Percentiles rank a stretch among this genome's conserved stretches.
These are phyloP conservation scores for Polyplosphaeria fusca DNA, from an alignment of 495 filamentous ascomycete genomes.

Conservation along the genomic window DNA sequence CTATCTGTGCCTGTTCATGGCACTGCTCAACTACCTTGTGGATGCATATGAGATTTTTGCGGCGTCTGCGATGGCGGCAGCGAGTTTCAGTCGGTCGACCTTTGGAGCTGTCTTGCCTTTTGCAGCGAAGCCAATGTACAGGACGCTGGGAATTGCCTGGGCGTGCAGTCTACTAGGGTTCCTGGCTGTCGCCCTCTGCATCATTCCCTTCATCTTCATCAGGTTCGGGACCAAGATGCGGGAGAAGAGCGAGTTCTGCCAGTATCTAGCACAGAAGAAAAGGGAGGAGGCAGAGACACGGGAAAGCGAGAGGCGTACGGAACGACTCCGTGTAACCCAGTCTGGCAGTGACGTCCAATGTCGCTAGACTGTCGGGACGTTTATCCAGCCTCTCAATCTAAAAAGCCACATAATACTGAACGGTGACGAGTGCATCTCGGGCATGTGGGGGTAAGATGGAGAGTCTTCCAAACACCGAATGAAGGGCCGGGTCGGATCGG, in stretches of 20 bases:
- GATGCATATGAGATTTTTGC: slow-evolving; percentile 75
- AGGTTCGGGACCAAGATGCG: slow-evolving; percentile 39
- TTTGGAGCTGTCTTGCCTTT: slow-evolving; percentile 61
- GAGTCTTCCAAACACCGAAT: too few relatives aligned
- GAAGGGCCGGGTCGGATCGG: too few relatives aligned
- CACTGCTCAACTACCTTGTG: slow-evolving; percentile 70
- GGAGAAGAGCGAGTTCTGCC: slow-evolving; percentile 43
- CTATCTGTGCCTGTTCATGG: slow-evolving; percentile 64
- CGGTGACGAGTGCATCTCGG: too few relatives aligned
- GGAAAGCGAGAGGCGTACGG: slow-evolving; percentile 30
- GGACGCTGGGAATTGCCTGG: slow-evolving; percentile 40
- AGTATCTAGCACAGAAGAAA: slow-evolving; percentile 38
- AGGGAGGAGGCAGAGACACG: slow-evolving; percentile 32
- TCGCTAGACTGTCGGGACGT: too few relatives aligned
- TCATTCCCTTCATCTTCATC: slow-evolving; percentile 45
- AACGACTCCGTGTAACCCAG: too few relatives aligned
- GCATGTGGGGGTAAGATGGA: too few relatives aligned
- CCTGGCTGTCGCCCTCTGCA: slow-evolving; percentile 37
- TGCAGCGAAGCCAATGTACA: slow-evolving; percentile 43
- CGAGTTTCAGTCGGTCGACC: slow-evolving; percentile 57
- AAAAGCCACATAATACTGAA: too few relatives aligned
- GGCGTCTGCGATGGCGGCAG: slow-evolving; percentile 66
- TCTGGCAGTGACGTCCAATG: too few relatives aligned
- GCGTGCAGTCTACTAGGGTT: slow-evolving; percentile 43
- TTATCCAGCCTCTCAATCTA: too few relatives aligned